phyloP scores from a whole-genome alignment of 1,284 basidiomycete species.

The Ganoderma resinaceum region DNA sequence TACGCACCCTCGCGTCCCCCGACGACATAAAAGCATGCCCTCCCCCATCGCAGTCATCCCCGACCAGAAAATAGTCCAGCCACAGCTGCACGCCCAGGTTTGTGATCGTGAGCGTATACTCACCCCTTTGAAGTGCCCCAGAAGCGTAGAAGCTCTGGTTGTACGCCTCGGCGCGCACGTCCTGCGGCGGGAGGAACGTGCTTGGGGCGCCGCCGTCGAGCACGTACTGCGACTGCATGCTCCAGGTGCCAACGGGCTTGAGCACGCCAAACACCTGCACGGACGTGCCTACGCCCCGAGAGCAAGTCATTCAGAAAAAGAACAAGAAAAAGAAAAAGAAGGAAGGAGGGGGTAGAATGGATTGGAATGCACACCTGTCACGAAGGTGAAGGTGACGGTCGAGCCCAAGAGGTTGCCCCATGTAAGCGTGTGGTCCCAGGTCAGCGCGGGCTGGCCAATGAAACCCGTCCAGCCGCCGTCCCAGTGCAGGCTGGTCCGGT shows the following conservation, averaged over 20 bases:
- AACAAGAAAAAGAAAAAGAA: background rate
- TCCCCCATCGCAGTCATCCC: background rate
- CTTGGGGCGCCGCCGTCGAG: background rate
- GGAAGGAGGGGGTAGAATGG: too few species aligned
- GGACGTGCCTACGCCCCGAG: background rate
- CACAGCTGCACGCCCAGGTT: background rate
- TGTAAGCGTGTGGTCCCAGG: background rate
- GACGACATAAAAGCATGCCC: too few species aligned
- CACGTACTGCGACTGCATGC: constrained; percentile 6
- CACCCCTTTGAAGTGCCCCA: background rate
- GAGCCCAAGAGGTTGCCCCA: background rate
- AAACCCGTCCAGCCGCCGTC: background rate
- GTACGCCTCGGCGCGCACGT: background rate
- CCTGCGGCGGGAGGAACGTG: background rate
- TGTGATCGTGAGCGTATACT: background rate
- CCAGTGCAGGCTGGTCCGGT: background rate
- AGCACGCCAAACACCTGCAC: background rate
- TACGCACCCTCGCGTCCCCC: too few species aligned
- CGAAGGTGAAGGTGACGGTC: background rate
- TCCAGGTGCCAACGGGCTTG: background rate
- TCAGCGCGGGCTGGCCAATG: background rate
- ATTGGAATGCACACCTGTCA: background rate
- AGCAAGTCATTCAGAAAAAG: too few species aligned
- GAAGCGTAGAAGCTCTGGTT: background rate
- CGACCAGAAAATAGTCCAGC: background rate